Evolutionary conservation across 2,329 filamentous ascomycete species (phyloP), one percentile per base, ranked within the genome.

Genomic region (Xylaria sp.): DNA sequence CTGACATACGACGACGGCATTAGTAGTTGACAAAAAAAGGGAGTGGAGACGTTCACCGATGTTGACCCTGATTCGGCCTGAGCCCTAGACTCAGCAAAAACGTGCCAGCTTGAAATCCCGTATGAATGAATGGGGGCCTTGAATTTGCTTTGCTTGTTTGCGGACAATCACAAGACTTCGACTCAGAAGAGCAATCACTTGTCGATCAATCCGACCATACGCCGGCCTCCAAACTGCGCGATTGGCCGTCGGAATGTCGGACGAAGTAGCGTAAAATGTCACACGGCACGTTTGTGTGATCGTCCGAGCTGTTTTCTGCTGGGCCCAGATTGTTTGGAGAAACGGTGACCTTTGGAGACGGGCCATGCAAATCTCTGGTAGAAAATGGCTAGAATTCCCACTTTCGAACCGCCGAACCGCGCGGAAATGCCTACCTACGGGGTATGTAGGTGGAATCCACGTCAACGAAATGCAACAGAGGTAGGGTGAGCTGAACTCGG

Each of bases 401-500:
- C 11, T 30, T 30, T 30, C 23, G 4, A 30, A 30, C 23, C 23
- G 23, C 23, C 23, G n/a, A 51, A 55, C 48, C 54, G 61, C 53
- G 61, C 60, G 61, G 58, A 42, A 30, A 61, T 44, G 39, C 47
- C 54, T 56, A 23, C 23, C 49, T 5, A 30, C 23, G 23, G 23
- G 5, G 3, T 30, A 30, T 30, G 23, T 30, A 30, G 23, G 23
- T 30, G 23, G 23, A 42, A 4, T 35, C 11, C 49, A 50, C 18
- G 19, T 59, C 10, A 46, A 55, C 34, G 34, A 19, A 37, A 57
- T 39, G 18, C 47, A 34, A 50, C 51, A n/a, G 59, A 50, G 23
- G 51, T 48, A 48, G 52, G 42, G 34, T 47, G 53, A 46, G 57
- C 55, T 50, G 57, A 55, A 46, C 35, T 61, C 57, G 59, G 54